Evolutionary conservation across 2,329 filamentous ascomycete species (phyloP).

Genomic region (Beauveria pseudobassiana): DNA sequence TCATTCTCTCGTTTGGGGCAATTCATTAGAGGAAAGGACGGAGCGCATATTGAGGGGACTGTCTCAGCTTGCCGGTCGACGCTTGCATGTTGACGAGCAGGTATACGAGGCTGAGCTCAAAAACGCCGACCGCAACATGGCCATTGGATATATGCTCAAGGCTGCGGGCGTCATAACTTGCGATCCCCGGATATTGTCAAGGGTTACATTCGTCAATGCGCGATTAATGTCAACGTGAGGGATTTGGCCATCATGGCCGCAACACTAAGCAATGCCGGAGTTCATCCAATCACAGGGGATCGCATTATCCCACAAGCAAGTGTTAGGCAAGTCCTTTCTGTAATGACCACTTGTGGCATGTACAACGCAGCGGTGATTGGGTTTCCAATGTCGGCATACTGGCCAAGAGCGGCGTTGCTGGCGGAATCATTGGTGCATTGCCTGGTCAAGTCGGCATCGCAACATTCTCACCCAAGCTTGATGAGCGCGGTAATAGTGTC

Average conservation of each 20-base stretch:
- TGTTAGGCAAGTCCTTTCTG: constrained; percentile 31
- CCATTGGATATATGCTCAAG: constrained; percentile 33
- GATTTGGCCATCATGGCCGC: constrained; percentile 34
- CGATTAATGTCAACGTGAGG: constrained; percentile 33
- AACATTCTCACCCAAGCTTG: constrained; percentile 24
- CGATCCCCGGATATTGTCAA: constrained; percentile 27
- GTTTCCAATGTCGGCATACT: constrained; percentile 31
- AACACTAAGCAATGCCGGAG: constrained; percentile 29
- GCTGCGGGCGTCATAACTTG: constrained; percentile 30
- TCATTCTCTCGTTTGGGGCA: constrained; percentile 24
- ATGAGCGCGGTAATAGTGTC: constrained; percentile 26
- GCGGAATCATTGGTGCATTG: constrained; percentile 26
- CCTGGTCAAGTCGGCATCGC: constrained; percentile 26
- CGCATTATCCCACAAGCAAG: constrained; percentile 27
- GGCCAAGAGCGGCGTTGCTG: constrained; percentile 29
- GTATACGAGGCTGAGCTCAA: constrained; percentile 31
- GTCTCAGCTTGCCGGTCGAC: constrained; percentile 27
- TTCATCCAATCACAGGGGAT: constrained; percentile 26
- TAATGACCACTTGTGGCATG: constrained; percentile 36
- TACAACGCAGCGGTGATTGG: constrained; percentile 33
- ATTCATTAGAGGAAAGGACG: constrained; percentile 27
- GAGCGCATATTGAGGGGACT: constrained; percentile 28
- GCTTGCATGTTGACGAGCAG: constrained; percentile 29
- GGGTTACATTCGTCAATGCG: constrained; percentile 33
- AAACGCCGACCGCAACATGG: constrained; percentile 27